Percentiles rank a stretch among this genome's conserved stretches.
These are phyloP conservation scores for Candida tetrigidarum DNA, from an alignment of 1,139 yeast species.

Conservation along the genomic window DNA sequence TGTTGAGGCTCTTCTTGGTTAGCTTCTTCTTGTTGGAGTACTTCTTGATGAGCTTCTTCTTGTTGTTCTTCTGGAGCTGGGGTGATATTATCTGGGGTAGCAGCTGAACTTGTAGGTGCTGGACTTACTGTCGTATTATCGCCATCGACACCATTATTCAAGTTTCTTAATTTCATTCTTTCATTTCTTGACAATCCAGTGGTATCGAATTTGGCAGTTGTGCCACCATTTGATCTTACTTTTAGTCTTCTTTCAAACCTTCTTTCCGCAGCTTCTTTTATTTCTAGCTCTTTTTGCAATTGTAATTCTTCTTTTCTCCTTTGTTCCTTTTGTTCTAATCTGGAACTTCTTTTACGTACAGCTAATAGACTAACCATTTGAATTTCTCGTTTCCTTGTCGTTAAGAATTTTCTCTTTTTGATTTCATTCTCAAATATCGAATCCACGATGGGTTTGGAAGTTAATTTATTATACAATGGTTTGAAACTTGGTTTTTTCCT, in stretches of 20 bases:
- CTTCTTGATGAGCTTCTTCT: neutral
- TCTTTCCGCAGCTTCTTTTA: conserved; percentile 36
- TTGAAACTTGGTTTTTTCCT: conserved; percentile 24
- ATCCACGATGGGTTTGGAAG: conserved; percentile 28
- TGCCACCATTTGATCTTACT: conserved; percentile 17
- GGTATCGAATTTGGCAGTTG: conserved; percentile 7
- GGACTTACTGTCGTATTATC: conserved; percentile 2
- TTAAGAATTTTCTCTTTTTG: conserved; percentile 45
- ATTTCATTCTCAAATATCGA: conserved; percentile 30
- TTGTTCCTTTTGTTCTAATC: conserved; percentile 55
- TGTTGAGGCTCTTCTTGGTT: neutral
- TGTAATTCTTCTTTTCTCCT: conserved; percentile 43
- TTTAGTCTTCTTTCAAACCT: conserved; percentile 42
- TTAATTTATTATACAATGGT: conserved; percentile 18
- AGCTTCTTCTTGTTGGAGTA: neutral
- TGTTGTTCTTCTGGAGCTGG: neutral
- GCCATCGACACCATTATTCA: conserved; percentile 10
- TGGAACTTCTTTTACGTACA: conserved; percentile 52
- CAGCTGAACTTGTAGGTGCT: conserved; percentile 10
- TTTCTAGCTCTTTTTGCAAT: conserved; percentile 35
- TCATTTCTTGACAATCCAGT: conserved; percentile 42
- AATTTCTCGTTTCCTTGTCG: conserved; percentile 49
- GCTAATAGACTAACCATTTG: conserved; percentile 52
- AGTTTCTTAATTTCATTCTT: conserved; percentile 40
- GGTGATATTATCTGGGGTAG: neutral